These are phyloP conservation scores for Cercophora samala DNA, from an alignment of 495 filamentous ascomycete species.

Conservation along the genomic window DNA sequence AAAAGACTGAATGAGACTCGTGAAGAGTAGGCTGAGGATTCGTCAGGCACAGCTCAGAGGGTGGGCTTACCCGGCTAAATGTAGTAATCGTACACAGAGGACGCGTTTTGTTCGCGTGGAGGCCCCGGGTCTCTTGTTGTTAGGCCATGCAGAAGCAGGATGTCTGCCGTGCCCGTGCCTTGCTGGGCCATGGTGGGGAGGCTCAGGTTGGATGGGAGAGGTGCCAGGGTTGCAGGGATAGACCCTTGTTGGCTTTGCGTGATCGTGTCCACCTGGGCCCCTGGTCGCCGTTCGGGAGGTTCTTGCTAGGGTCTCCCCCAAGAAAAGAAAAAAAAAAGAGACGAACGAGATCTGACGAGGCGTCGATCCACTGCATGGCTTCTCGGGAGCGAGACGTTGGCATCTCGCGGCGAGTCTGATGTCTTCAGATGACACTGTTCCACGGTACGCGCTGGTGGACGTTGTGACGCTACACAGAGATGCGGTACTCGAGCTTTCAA, in stretches of 20 bases:
- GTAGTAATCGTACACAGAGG: slow-evolving; percentile 19
- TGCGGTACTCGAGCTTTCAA: neutral
- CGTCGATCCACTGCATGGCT: slow-evolving; percentile 4
- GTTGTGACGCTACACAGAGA: neutral
- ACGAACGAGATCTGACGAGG: slow-evolving; percentile 10
- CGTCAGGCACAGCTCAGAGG: slow-evolving; percentile 4
- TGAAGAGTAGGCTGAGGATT: slow-evolving; percentile 18
- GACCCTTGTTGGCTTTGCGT: slow-evolving; percentile 12
- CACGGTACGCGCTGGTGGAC: neutral
- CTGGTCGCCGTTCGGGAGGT: neutral
- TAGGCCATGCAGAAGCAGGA: slow-evolving; percentile 18
- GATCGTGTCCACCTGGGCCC: slow-evolving; percentile 14
- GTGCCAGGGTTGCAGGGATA: slow-evolving; percentile 9
- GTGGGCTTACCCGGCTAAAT: slow-evolving; percentile 30
- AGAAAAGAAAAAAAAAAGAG: neutral
- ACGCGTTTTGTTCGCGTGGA: slow-evolving; percentile 28
- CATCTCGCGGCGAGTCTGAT: neutral
- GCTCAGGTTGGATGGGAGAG: slow-evolving; percentile 11
- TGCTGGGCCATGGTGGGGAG: slow-evolving; percentile 12
- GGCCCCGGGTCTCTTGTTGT: slow-evolving; percentile 23
- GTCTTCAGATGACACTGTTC: neutral
- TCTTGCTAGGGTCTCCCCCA: neutral
- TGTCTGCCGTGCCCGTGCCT: slow-evolving; percentile 25
- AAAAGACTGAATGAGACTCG: slow-evolving; percentile 7
- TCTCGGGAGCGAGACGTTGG: neutral